Evolutionary conservation across 495 filamentous ascomycete genomes (phyloP).

Genomic region (Talaromyces thailandensis): DNA sequence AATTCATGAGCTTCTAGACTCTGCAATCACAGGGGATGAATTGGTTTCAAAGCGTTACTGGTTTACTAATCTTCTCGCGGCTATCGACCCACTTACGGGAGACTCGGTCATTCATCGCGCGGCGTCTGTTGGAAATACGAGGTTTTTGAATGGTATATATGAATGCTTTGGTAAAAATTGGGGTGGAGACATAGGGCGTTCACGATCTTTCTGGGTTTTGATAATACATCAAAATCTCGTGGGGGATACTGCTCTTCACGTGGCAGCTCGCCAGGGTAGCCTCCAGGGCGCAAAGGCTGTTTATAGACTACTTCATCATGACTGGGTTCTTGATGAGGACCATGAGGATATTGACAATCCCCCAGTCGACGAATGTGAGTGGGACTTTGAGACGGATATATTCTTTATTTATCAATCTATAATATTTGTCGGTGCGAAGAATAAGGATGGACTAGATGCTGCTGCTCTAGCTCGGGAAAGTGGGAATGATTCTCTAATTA

Average conservation of each 20-base stretch:
- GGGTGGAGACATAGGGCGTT: background rate
- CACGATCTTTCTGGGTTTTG: background rate
- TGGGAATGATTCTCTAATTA: background rate
- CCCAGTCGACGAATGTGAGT: background rate
- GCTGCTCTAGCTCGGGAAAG: background rate
- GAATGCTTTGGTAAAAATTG: background rate
- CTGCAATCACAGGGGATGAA: background rate
- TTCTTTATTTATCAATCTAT: background rate
- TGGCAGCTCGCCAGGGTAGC: background rate
- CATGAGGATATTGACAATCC: background rate
- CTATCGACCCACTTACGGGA: background rate
- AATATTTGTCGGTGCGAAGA: background rate
- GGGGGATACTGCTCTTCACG: background rate
- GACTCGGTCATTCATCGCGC: background rate
- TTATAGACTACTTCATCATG: background rate
- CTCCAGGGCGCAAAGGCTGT: background rate
- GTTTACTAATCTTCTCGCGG: background rate
- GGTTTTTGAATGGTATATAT: background rate
- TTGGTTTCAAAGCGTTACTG: background rate
- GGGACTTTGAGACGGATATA: background rate
- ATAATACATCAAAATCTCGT: background rate
- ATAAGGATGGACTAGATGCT: conserved; percentile 1
- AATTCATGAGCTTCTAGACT: background rate
- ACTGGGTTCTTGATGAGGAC: background rate
- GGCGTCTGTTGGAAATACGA: background rate